Evolutionary conservation across 2,329 filamentous ascomycete genomes (phyloP), one percentile per base, ranked within the genome.

Genomic region (Arachnopeziza araneosa): DNA sequence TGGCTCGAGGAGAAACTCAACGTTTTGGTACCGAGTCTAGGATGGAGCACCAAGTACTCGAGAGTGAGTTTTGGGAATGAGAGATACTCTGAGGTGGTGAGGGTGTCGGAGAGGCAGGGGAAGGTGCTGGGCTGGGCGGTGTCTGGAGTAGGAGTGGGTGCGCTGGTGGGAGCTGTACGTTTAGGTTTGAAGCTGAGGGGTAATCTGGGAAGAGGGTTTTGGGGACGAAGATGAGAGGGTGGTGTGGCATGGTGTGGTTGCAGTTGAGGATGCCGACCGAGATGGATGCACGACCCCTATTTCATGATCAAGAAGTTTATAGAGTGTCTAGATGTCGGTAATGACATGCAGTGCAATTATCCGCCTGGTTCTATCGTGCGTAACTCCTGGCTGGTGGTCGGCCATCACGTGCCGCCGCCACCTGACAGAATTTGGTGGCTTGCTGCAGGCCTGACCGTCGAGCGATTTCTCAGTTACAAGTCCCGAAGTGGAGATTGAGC

Each of bases 51-150:
- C 1, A 91, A 96, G 76, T 99, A 99, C 72, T 86, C 89, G 0
- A 83, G 93, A 22, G 88, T 99, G 9, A 96, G 92, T 67, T 99
- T 99, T 73, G 91, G 91, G 61, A 97, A 96, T 69, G 89, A 96
- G 76, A 79, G 90, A 22, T 99, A 99, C 74, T 90, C 89, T 0
- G 88, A 96, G 62, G 89, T 98, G 2, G 82, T 91, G 36, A 78
- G 77, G 49, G 83, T 82, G 65, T 91, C 88, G 59, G 82, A 88
- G 58, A 75, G 82, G 58, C 92, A 96, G 73, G 86, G 88, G 1
- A 60, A 71, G 51, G 55, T 67, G 1, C 53, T 65, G 8, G 64
- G 63, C 1, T 55, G 23, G 24, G 10, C 68, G n/a, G 48, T 67
- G 1, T 61, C 64, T 19, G 32, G n/a, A 14, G 12, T 61, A 2